A percentile compares a stretch with the other conserved stretches of the same genome.
These are phyloP conservation scores for Hanseniaspora occidentalis DNA, from an alignment of 805 yeast genomes.

Conservation along the genomic window DNA sequence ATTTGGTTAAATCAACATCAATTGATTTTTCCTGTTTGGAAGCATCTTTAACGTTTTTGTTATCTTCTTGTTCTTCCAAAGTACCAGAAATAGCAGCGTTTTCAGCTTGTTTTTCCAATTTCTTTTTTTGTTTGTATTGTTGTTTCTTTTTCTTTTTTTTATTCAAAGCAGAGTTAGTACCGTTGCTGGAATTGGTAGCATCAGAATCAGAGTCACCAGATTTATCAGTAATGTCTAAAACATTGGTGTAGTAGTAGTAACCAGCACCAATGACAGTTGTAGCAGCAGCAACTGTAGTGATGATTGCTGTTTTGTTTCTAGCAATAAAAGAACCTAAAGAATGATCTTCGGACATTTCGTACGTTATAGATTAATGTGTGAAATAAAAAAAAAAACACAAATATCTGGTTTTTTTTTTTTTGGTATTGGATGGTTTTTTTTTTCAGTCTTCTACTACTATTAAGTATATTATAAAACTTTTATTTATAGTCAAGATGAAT, in stretches of 20 bases:
- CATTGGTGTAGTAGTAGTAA: slow-evolving; percentile 29
- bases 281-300: slow-evolving; percentile 51
- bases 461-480: too few relatives aligned
- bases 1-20: slow-evolving; percentile 18
- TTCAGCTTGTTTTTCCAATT: slow-evolving; percentile 24
- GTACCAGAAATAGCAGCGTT: slow-evolving; percentile 11
- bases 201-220: neutral
- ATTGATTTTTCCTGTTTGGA: slow-evolving; percentile 8
- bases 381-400: neutral
- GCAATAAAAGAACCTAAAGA: slow-evolving; percentile 23
- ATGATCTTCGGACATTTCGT: slow-evolving; percentile 17
- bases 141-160: slow-evolving; percentile 21
- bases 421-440: too few relatives aligned
- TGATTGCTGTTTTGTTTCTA: slow-evolving; percentile 46
- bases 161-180: slow-evolving; percentile 14
- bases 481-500: too few relatives aligned
- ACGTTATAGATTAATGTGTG: neutral
- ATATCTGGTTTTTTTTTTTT: too few relatives aligned
- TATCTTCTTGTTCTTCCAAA: slow-evolving; percentile 5
- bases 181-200: slow-evolving; percentile 7
- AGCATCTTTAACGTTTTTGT: slow-evolving; percentile 9
- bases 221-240: slow-evolving; percentile 8
- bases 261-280: slow-evolving; percentile 54
- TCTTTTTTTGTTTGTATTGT: slow-evolving; percentile 29
- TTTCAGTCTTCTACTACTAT: too few relatives aligned